Base-by-base conservation (phyloP, 164 flowering plant species). In the Stephania cephalantha region DNA sequence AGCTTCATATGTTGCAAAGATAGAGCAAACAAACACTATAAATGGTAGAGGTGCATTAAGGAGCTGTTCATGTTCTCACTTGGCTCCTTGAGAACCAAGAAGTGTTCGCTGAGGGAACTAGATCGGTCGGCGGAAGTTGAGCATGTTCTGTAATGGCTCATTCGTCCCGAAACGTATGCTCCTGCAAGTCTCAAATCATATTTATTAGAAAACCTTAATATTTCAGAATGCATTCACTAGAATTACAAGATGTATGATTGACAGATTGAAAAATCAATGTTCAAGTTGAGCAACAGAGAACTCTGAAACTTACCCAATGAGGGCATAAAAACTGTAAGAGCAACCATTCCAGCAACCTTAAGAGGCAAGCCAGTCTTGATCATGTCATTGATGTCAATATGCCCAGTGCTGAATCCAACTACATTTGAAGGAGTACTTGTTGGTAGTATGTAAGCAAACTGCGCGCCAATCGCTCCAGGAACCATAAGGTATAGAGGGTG, bases 401-500 rank as follows among this genome's bases (percentile, higher is more conserved):
- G 91, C 7, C 95, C 97, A 0, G 97, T 94, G 0, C 92, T 65
- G 82, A 94, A 91, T 31, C 98, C 98, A n/a, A 94, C 95, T 2
- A 88, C 75, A 75, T 94, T 94, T 0, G 98, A 90, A 52, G 97
- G 97, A 0, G 98, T 94, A 4, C 88, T 84, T 0, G 97, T 94
- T 0, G 97, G 97, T 0, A 94, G 84, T 81, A 91, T 70, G 86
- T 81, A 94, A 0, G 97, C 78, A 58, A 94, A 90, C 69, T 94
- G 97, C 0, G 98, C 90, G 6, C 97, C 97, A 30, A 94, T 86
- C 9, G 97, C 88, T 9, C 95, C 98, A 0, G 98, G 97, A 22
- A 94, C 78, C 90, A 92, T 90, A 0, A 94, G 89, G 7, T 86
- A 80, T 18, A 94, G 84, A 0, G 98, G 98, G 63, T 92, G 90